Evolutionary conservation across 2,329 filamentous ascomycete species (phyloP).

Genomic region (Aspergillus neotritici): DNA sequence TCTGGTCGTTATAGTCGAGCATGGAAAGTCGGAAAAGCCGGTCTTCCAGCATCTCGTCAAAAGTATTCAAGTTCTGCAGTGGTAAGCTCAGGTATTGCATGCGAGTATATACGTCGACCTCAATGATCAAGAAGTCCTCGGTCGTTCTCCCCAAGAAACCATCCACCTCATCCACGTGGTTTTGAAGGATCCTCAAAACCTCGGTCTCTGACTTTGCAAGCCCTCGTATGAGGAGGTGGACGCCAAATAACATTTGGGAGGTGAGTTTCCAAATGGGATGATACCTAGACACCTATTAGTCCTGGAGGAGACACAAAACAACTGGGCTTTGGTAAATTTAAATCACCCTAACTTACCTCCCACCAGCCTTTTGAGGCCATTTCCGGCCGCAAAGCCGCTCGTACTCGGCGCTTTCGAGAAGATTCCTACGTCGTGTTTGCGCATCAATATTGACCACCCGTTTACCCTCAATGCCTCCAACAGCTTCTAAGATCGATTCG

Average conservation of each 20-base stretch:
- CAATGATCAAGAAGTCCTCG: conserved; percentile 75
- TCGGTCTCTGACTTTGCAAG: conserved; percentile 84
- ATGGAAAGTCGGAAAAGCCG: conserved; percentile 75
- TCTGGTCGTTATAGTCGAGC: conserved; percentile 79
- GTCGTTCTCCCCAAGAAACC: conserved; percentile 79
- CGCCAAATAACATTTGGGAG: conserved; percentile 87
- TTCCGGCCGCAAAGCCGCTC: conserved; percentile 65
- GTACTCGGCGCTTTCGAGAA: conserved; percentile 63
- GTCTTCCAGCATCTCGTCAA: conserved; percentile 83
- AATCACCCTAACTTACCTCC: conserved; percentile 38
- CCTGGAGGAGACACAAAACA: too few species aligned
- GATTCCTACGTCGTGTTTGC: conserved; percentile 53
- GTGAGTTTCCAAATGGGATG: conserved; percentile 88
- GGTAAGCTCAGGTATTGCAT: conserved; percentile 76
- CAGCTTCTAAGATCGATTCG: conserved; percentile 40
- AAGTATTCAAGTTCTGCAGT: conserved; percentile 73
- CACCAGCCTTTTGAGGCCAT: conserved; percentile 71
- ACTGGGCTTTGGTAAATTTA: neutral
- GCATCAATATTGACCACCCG: conserved; percentile 35
- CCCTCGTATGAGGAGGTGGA: conserved; percentile 77
- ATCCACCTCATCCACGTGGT: conserved; percentile 90
- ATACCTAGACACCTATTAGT: conserved; percentile 44
- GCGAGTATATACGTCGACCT: conserved; percentile 71
- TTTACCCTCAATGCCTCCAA: conserved; percentile 17
- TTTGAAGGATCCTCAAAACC: conserved; percentile 82